Evolutionary conservation across 805 yeast genomes (phyloP), one percentile per base, ranked within the genome.

Genomic region (Lachancea sp.): DNA sequence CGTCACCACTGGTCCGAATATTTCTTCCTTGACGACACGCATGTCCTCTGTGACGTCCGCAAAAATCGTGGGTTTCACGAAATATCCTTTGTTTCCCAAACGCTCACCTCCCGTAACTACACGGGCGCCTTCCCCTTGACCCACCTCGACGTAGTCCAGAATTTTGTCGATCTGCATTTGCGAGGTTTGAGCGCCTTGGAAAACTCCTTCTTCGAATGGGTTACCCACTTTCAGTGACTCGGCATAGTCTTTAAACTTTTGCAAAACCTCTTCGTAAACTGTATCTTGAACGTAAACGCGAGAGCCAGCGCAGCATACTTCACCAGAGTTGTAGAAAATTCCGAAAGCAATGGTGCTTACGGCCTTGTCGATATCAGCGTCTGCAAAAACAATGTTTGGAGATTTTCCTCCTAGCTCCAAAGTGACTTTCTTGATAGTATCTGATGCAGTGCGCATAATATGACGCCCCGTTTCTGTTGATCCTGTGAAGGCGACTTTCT

Each of bases 301-400:
- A 51, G 95, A 88, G 64, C 95, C 93, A 22, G 95, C 91, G 70
- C 91, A 84, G 71, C 96, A 88, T 48, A 85, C 90, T 70, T 88
- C 95, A 71, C 96, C 96, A 47, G 95, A 81, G 71, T 88, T 88
- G 75, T 75, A 85, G 71, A 81, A 80, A 53, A 87, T 85, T 69
- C 95, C 95, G 42, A 75, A 71, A 48, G 85, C 75, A 53, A 85
- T 74, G 63, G 75, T 75, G 56, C 76, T 75, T 41, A 88, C 82
- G 45, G 93, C 79, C 45, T 72, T 71, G 31, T 75, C 74, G 46
- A 83, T 60, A 59, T 85, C 79, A 42, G 88, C 88, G 61, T 86
- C 95, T 49, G 77, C 74, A 58, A 86, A 81, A 42, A 87, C 84
- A 57, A 86, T 83, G 64, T 85, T 85, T 62, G 95, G 90, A 49